Base-by-base conservation (phyloP, 768 basidiomycete species). In the Boletus coccyginus region DNA sequence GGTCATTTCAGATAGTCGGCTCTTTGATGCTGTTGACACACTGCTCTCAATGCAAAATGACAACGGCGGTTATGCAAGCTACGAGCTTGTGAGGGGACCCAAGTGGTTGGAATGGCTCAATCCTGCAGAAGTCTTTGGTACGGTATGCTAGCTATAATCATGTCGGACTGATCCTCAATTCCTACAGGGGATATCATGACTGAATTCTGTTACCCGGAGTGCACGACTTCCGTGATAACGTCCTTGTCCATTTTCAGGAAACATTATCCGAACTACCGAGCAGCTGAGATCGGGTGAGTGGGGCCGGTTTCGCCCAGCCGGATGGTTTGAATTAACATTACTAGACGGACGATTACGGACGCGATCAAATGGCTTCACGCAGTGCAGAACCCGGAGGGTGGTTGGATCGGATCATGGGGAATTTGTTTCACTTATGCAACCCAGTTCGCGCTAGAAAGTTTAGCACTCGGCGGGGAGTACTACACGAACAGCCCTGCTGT, bases 381-480 rank as follows among this genome's bases (percentile, higher is more conserved):
- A 1, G 81, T 80, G 2, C 97, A 99, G 69, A 81, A 81, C 42
- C 81, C 86, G 0, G 90, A 94, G 67, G 94, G 96, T 5, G 91
- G 88, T 27, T 99, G 96, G 96, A 82, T 92, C 50, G 96, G 96
- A 31, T 91, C 88, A 6, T 98, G 96, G 96, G 96, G 91, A 31
- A 95, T 94, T 64, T 98, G 95, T 73, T 97, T 98, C 77, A 98
- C 94, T 2, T 99, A 99, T 68, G 96, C 96, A 8, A 94, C 90
- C 4, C 93, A 94, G 76, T 99, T 99, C 66, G 94, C 95, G 2
- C 78, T 96, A 43, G 97, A 99, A 70, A 90, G 88, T 56, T 80
- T 99, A 24, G 81, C 90, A 0, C 81, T 97, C 33, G 92, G 89
- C 0, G 96, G 94, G 13, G 94, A 99, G 76, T 91, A 86, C 11